Evolutionary conservation across 2,329 filamentous ascomycete genomes (phyloP).

Genomic region (Colletotrichum cuscutae): DNA sequence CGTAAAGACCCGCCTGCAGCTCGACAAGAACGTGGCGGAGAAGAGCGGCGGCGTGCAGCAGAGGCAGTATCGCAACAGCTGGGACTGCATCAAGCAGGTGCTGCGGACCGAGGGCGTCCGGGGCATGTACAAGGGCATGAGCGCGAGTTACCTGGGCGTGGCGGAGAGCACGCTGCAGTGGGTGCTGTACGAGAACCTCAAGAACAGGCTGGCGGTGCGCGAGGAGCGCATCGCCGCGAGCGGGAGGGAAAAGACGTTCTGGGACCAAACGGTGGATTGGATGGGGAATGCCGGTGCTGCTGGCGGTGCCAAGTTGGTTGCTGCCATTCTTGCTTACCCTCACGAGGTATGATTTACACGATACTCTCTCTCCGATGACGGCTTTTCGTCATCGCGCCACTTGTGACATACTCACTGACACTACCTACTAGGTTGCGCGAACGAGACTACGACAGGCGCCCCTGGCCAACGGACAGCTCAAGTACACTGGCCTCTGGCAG

Average conservation of each 20-base stretch:
- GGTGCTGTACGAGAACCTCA: conserved; percentile 95
- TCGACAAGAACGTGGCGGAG: conserved; percentile 85
- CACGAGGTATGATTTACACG: conserved; percentile 75
- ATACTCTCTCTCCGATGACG: neutral
- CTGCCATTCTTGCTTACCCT: conserved; percentile 87
- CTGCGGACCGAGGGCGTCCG: conserved; percentile 81
- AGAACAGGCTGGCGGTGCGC: conserved; percentile 74
- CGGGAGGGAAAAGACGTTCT: conserved; percentile 72
- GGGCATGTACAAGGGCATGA: conserved; percentile 90
- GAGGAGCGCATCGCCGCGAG: conserved; percentile 66
- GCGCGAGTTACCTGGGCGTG: conserved; percentile 90
- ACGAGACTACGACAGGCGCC: conserved; percentile 89
- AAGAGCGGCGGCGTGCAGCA: conserved; percentile 62
- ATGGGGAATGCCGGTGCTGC: conserved; percentile 83
- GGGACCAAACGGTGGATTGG: conserved; percentile 82
- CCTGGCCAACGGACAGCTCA: conserved; percentile 74
- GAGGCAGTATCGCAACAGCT: conserved; percentile 85
- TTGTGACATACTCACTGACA: neutral
- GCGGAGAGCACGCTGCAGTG: conserved; percentile 92
- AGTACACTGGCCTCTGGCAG: conserved; percentile 89
- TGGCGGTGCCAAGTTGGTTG: conserved; percentile 86
- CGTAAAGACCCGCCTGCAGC: conserved; percentile 90
- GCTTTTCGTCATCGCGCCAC: too few relatives aligned
- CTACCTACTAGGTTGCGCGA: conserved; percentile 71
- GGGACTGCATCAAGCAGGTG: conserved; percentile 88